Base-by-base conservation (phyloP, 1,139 yeast genomes). In the Debaryomyces robertsiae region DNA sequence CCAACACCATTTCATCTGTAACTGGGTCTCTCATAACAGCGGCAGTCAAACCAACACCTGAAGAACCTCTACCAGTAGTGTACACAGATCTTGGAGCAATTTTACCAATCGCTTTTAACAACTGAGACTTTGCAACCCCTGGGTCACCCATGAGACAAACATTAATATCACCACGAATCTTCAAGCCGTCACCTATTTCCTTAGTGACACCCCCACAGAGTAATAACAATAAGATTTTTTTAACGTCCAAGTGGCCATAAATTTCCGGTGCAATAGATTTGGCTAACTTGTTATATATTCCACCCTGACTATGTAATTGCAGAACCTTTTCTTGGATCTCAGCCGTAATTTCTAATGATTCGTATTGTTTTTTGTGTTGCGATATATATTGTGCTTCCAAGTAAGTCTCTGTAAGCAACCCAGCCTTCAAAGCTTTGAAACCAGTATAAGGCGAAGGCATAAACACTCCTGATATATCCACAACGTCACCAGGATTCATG, bases 11-110 rank as follows among this genome's bases (percentile, higher is more conserved):
- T 65, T 94, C 98, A 64, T 93, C 98, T 2, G 98, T 93, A 27
- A 93, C 93, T 3, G 98, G 98, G 61, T 94, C 99, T 57, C 95
- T 80, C 96, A 93, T 90, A 30, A 94, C 98, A 0, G 98, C 98
- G 2, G 99, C 99, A 2, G 99, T 94, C 55, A 94, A 75, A 67
- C 99, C 99, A 36, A 94, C 99, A 41, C 98, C 99, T 0, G 98
- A 93, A 4, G 98, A 90, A 61, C 99, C 99, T 59, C 96, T 81
- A 69, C 99, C 99, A 1, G 98, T 94, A 6, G 99, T 94, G 65
- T 94, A 94, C 30, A 94, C 95, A 37, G 96, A 95, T 60, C 98
- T 79, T 22, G 99, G 98, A 1, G 98, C 95, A 38, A 94, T 88
- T 55, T 91, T 90, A 42, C 91, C 78, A 48, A 94, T 88, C 27